Evolutionary conservation across 1,284 basidiomycete genomes (phyloP).

Genomic region (Trichosporon sp.): DNA sequence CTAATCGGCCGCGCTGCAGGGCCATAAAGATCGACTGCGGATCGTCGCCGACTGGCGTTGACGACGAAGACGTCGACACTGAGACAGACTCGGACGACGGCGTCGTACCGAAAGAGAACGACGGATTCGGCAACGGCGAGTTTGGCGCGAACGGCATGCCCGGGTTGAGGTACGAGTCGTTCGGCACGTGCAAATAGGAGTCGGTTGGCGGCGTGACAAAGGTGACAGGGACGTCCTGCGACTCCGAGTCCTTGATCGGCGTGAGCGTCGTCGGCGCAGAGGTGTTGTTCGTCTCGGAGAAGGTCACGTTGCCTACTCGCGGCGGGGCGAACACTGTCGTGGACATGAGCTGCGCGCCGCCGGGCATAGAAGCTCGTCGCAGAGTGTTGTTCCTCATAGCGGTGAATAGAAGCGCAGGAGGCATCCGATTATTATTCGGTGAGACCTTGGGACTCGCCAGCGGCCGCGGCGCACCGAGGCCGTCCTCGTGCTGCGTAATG

Average conservation of each 20-base stretch:
- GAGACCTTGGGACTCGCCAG: constrained; percentile 32
- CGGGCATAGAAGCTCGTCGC: constrained; percentile 37
- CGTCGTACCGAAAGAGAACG: constrained; percentile 38
- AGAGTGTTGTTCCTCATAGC: constrained; percentile 41
- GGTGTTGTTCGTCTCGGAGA: not conserved
- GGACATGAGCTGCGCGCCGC: constrained; percentile 35
- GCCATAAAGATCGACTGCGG: constrained; percentile 25
- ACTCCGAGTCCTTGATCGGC: constrained; percentile 38
- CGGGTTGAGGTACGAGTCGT: constrained; percentile 14
- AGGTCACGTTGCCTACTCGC: constrained; percentile 10
- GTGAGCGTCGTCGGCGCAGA: constrained; percentile 13
- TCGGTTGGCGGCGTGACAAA: constrained; percentile 8
- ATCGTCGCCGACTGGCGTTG: constrained; percentile 5
- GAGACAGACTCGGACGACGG: not conserved
- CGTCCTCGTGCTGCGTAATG: constrained; percentile 5
- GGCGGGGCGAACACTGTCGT: constrained; percentile 43
- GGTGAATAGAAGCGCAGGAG: constrained; percentile 32
- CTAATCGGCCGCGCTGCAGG: constrained; percentile 35
- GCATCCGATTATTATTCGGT: constrained; percentile 24
- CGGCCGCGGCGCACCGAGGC: not conserved
- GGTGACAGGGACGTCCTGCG: constrained; percentile 7
- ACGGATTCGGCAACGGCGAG: constrained; percentile 36
- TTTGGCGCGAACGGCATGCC: constrained; percentile 25
- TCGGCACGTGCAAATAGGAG: constrained; percentile 3
- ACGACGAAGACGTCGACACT: not conserved